Percentiles rank a stretch among this genome's conserved stretches.
These are phyloP conservation scores for Breviolum minutum DNA, from an alignment of 73 alveolate genomes.

Conservation along the genomic window DNA sequence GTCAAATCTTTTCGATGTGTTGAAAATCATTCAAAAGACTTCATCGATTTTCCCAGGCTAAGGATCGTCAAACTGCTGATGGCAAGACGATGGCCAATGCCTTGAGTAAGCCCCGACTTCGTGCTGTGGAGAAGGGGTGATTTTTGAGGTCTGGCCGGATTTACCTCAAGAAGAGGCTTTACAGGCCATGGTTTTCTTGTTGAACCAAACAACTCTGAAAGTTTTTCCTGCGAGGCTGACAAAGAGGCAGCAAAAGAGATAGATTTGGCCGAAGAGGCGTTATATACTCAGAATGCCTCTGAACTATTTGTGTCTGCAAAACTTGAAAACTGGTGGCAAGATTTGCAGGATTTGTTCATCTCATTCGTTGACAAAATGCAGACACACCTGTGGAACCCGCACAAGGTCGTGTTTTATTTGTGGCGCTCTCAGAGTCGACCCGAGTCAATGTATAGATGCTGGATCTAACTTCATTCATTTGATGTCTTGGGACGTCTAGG, in stretches of 20 bases:
- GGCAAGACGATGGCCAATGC: neutral
- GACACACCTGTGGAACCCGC: no score
- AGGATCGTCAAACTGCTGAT: constrained; percentile 2
- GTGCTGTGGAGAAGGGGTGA: neutral
- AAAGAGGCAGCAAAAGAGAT: constrained; percentile 17
- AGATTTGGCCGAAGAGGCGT: neutral
- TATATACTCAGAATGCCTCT: neutral
- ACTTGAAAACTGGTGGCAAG: neutral
- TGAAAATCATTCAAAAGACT: neutral
- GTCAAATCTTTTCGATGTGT: neutral
- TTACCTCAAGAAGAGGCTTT: neutral
- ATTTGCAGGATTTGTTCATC: neutral
- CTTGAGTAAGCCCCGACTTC: neutral
- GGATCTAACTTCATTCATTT: no score
- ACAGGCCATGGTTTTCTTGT: neutral
- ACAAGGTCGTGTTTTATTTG: no score
- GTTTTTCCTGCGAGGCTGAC: neutral
- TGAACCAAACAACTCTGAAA: neutral
- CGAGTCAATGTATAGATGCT: no score
- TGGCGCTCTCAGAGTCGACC: no score
- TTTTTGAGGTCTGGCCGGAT: constrained; percentile 1
- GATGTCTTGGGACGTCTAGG: no score
- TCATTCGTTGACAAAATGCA: no score
- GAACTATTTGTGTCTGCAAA: neutral
- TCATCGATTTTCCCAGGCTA: neutral